A percentile compares a stretch with the other conserved stretches of the same genome.
Evolutionary conservation across 495 filamentous ascomycete species (phyloP).

Genomic region (Jackrogersella minutella): DNA sequence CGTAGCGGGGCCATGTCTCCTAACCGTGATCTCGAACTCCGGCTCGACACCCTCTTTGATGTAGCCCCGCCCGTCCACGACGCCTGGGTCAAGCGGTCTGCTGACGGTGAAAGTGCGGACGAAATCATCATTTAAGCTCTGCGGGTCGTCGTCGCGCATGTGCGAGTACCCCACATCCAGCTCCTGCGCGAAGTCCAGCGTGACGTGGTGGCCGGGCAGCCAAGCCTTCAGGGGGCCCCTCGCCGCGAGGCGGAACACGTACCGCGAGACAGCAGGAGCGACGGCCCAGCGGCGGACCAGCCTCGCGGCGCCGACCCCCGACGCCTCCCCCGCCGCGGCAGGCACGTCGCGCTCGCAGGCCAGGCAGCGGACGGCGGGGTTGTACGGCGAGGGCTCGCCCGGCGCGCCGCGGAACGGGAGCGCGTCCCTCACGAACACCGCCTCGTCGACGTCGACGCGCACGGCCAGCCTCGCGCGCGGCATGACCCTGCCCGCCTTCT

Average conservation of each 20-base stretch:
- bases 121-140: constrained; percentile 82
- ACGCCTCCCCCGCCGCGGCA: not conserved
- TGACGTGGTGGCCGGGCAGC: constrained; percentile 76
- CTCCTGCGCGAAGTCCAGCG: constrained; percentile 71
- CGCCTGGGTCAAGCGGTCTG: constrained; percentile 45
- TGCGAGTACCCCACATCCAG: constrained; percentile 77
- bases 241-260: constrained; percentile 63
- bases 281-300: constrained; percentile 63
- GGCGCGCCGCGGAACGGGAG: constrained; percentile 70
- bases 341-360: constrained; percentile 34
- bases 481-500: constrained; percentile 65
- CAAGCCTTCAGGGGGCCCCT: constrained; percentile 47
- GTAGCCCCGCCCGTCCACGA: constrained; percentile 36
- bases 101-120: constrained; percentile 82
- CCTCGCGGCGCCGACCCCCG: constrained; percentile 52
- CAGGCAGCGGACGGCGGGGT: constrained; percentile 51
- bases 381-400: constrained; percentile 74
- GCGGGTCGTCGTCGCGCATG: constrained; percentile 81
- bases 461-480: constrained; percentile 76
- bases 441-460: constrained; percentile 66
- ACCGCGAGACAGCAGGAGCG: constrained; percentile 70
- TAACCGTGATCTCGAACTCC: constrained; percentile 74
- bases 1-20: constrained; percentile 73
- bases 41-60: constrained; percentile 16
- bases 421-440: constrained; percentile 67